Conservation (phyloP, 2,329 filamentous ascomycete genomes). For the Cryphonectria naterciae region DNA sequence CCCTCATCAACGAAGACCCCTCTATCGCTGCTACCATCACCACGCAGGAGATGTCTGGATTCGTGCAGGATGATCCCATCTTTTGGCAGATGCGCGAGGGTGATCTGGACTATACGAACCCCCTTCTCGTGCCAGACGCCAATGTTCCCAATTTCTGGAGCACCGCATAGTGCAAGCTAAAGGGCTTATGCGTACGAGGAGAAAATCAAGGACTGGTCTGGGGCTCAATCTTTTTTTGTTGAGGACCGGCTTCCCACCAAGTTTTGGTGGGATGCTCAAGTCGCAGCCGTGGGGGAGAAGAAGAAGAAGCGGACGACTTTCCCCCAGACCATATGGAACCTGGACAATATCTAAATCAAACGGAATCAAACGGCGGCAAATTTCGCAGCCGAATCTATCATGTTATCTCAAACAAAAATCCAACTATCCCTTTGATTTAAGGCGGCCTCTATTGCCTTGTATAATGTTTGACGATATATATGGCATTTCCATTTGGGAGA, state of each 20-base stretch:
- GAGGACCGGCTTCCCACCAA: background rate
- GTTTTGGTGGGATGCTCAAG: background rate
- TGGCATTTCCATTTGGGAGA: background rate
- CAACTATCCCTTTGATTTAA: background rate
- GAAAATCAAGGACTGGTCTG: background rate
- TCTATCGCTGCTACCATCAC: constrained; percentile 45
- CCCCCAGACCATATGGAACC: background rate
- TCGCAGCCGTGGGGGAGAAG: background rate
- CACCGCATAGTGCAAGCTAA: background rate
- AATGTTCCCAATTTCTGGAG: constrained; percentile 26
- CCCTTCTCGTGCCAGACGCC: constrained; percentile 20
- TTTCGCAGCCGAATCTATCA: background rate
- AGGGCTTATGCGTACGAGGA: background rate
- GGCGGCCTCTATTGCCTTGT: background rate
- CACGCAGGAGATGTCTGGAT: constrained; percentile 31
- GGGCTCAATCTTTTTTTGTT: background rate
- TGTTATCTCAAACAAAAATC: background rate
- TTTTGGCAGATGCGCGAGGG: constrained; percentile 48
- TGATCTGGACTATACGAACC: constrained; percentile 35
- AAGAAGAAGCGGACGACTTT: background rate
- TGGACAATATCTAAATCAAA: background rate
- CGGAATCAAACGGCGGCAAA: background rate
- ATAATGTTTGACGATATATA: background rate
- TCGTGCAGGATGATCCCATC: constrained; percentile 52
- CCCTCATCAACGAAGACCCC: constrained; percentile 47